Conservation (phyloP, 179 eudicot species). For the Patellifolia procumbens region DNA sequence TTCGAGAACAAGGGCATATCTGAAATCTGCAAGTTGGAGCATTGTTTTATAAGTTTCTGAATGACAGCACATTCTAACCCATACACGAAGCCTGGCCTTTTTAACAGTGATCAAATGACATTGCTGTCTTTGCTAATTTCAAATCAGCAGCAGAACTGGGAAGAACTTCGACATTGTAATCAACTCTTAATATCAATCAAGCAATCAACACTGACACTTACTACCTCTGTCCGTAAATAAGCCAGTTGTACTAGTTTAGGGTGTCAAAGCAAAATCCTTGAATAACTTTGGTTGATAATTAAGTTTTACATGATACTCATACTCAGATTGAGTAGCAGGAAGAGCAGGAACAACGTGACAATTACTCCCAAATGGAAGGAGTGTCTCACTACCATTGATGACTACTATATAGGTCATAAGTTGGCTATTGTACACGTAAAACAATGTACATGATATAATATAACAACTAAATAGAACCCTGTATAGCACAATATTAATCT, state of each 20-base stretch:
- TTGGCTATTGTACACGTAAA: background rate
- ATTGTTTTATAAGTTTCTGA: background rate
- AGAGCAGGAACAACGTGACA: background rate
- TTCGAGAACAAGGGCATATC: conserved; percentile 89
- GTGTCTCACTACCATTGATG: background rate
- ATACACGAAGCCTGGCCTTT: background rate
- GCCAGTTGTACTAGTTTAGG: background rate
- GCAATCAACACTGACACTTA: background rate
- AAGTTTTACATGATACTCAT: background rate
- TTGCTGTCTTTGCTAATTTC: background rate
- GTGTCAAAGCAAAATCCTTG: background rate
- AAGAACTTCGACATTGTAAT: background rate
- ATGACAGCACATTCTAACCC: background rate
- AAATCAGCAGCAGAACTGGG: background rate
- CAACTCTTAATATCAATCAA: background rate
- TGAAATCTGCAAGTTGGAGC: conserved; percentile 64
- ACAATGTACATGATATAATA: background rate
- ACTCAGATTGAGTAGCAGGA: background rate
- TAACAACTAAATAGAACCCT: background rate
- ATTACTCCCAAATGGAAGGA: background rate
- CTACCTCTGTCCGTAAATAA: background rate
- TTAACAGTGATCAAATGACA: background rate
- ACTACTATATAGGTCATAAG: background rate
- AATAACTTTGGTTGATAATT: background rate
- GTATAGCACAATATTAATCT: background rate